Percentiles rank a stretch among this genome's conserved stretches.
Conservation (phyloP, 352 stramenopile species). For the Globisporangium solare region DNA sequence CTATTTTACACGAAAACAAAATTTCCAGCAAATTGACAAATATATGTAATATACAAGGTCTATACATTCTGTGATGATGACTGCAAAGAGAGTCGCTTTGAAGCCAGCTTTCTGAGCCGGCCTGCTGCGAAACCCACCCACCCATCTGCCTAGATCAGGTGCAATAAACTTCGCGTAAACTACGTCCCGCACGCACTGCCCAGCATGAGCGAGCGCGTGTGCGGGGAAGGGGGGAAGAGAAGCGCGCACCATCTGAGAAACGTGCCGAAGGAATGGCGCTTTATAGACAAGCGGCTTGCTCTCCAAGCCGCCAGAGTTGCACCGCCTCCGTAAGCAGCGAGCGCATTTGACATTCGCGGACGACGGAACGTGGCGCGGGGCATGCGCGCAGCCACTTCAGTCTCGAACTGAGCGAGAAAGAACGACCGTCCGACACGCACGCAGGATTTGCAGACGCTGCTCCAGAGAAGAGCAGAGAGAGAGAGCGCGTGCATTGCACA, state of each 20-base stretch:
- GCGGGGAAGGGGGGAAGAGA: neutral
- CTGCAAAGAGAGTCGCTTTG: too few relatives aligned
- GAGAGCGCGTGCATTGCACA: neutral
- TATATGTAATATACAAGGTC: too few relatives aligned
- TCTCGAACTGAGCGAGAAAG: constrained; percentile 1
- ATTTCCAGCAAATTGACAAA: too few relatives aligned
- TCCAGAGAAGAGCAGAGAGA: too few relatives aligned
- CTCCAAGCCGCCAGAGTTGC: neutral
- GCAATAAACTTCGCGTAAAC: neutral
- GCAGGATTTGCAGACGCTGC: too few relatives aligned
- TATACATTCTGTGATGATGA: too few relatives aligned
- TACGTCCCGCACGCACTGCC: neutral
- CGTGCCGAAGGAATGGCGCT: neutral
- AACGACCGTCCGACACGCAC: neutral
- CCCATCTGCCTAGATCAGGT: neutral
- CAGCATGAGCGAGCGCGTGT: neutral
- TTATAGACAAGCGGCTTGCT: neutral
- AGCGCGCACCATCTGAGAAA: neutral
- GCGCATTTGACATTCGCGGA: neutral
- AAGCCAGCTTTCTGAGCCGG: neutral
- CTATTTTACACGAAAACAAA: too few relatives aligned
- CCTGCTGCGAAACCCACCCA: neutral
- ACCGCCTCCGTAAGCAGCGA: neutral
- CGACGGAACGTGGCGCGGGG: neutral
- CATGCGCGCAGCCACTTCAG: constrained; percentile 4